Base-by-base conservation (phyloP, 495 filamentous ascomycete genomes). In the Pseudoneurospora amorphoporcata region DNA sequence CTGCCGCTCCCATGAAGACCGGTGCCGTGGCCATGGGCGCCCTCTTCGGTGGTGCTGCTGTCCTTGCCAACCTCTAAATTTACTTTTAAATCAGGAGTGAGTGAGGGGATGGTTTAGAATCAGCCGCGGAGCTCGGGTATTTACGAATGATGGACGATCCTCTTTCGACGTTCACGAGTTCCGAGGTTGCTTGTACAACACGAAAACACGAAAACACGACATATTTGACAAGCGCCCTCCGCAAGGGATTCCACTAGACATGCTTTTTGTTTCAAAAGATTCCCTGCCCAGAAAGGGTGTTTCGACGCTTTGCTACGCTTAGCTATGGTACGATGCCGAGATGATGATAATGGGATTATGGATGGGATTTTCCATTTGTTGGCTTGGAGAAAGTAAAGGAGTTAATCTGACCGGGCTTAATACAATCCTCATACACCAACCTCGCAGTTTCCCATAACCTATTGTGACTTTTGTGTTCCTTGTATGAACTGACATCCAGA, bases 21-120 rank as follows among this genome's bases (percentile, higher is more conserved):
- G 82, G 73, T 39, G 82, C 78, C 37, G 61, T 83, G 9, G 83
- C 76, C 12, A 41, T 82, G 12, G 83, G 79, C 38, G 81, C 78
- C 40, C 72, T 84, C 12, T 75, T 83, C 14, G 83, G 82, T 17
- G 81, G 77, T 72, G 79, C 75, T 16, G 81, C 77, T 8, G 72
- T 81, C 16, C 19, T 79, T 53, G 80, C 70, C 17, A 75, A 78
- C 69, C 17, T 81, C 37, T 81, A 74, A 78, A 2, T 8, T 45
- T 47, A 39, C 40, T 40, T 4, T 6, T 17, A 4, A 65, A 17
- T 32, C 6, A 16, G 53, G 14, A 35, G 7, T 16, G 32, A 65
- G 14, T 35, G 29, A 8, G 53, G 3, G 16, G 53, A 35, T 65
- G 53, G 29, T 8, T 17, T 65, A 65, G 23, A 35, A 6, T 65